Evolutionary conservation across 441 rosid species (phyloP), one percentile per base, ranked within the genome.

Genomic region (Gossypium laxum): DNA sequence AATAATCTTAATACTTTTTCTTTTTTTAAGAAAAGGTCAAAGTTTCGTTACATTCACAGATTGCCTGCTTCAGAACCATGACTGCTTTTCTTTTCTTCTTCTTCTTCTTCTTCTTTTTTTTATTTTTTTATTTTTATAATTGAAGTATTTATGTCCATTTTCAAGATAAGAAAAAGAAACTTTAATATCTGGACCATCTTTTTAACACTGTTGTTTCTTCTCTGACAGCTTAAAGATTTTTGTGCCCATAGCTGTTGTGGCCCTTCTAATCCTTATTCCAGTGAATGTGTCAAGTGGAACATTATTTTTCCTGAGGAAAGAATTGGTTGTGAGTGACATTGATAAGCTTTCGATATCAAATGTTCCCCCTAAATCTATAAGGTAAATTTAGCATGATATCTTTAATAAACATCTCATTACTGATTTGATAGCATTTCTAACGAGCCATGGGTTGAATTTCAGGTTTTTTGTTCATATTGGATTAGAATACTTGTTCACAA

Each of bases 321-420:
- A 92, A 62, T 81, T 95, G 74, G 98, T 92, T 5, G 80, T 85
- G 69, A 95, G 95, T 78, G 77, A 89, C 78, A 91, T 95, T 18
- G 98, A 95, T 80, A 95, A 85, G 84, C 96, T 95, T 47, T 95
- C 99, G 0, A 91, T 95, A 76, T 95, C 99, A 5, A 95, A 92
- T 77, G 99, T 95, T 57, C 90, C 74, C 22, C 91, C 98, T 26
- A 34, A 80, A 78, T 95, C 99, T 76, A 70, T 76, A 66, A 87
- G 91, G 98, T 89, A 69, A 82, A 70, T 78, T 69, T 17, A n/a
- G 55, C 3, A n/a, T 0, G 18, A 51, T 28, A 11, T 55, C 17
- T 45, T 58, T 4, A 43, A 59, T 18, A 45, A 24, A 67, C 56
- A 22, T 57, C 11, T 32, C 26, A 3, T 43, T 10, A 64, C 50